Evolutionary conservation across 176 grass and related monocot species (phyloP).

Genomic region (Zea mays): DNA sequence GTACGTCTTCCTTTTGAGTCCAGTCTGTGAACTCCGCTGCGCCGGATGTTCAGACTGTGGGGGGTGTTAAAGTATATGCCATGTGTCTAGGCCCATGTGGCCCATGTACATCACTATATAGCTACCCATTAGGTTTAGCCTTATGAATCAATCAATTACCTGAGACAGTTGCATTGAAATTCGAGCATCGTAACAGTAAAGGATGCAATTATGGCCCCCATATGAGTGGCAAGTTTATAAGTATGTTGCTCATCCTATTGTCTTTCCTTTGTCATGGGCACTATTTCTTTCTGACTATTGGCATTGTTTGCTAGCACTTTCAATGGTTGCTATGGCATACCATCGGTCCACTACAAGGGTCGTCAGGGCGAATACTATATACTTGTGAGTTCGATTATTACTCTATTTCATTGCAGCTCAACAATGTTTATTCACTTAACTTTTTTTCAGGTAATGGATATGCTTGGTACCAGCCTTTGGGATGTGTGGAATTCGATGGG

Average conservation of each 20-base stretch:
- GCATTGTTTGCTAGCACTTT: constrained; percentile 56
- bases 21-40: no score
- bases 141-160: no score
- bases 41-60: no score
- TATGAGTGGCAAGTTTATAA: constrained; percentile 98
- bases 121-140: no score
- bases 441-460: constrained; percentile 88
- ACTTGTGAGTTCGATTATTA: constrained; percentile 57
- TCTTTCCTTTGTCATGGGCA: constrained; percentile 17
- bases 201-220: constrained; percentile 92
- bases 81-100: no score
- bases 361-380: constrained; percentile 87
- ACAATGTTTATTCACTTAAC: constrained; percentile 10
- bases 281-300: constrained; percentile 37
- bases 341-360: constrained; percentile 83
- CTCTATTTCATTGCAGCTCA: constrained; percentile 27
- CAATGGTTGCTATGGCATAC: constrained; percentile 85
- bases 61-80: no score
- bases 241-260: constrained; percentile 45
- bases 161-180: no score
- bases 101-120: no score
- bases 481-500: constrained; percentile 91
- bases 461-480: constrained; percentile 97
- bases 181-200: constrained; percentile 91
- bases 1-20: no score